Conservation (phyloP, 1,284 basidiomycete species). For the Ganoderma boninense region DNA sequence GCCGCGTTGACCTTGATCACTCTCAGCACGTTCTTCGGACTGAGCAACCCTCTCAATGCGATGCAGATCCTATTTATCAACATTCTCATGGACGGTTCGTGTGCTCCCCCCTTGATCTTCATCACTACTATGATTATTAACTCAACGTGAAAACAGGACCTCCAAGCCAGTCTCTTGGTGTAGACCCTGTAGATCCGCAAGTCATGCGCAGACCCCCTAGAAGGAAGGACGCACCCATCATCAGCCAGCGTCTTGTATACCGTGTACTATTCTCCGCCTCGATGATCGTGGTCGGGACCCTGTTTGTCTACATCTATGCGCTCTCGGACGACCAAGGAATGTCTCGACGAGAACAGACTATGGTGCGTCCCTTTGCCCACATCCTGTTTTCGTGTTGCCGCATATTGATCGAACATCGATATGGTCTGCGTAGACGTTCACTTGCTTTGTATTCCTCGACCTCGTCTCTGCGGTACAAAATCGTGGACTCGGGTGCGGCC, state of each 20-base stretch:
- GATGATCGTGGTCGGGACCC: constrained; percentile 89
- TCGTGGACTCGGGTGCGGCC: constrained; percentile 84
- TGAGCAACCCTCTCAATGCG: constrained; percentile 94
- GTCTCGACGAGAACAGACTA: constrained; percentile 90
- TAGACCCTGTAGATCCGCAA: constrained; percentile 93
- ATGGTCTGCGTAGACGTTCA: constrained; percentile 80
- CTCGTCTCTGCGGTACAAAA: constrained; percentile 95
- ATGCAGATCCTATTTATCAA: constrained; percentile 99
- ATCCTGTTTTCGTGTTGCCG: neutral
- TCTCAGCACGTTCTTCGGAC: constrained; percentile 87
- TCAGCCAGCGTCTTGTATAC: constrained; percentile 76
- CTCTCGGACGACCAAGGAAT: constrained; percentile 79
- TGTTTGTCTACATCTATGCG: constrained; percentile 89
- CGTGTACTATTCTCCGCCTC: constrained; percentile 91
- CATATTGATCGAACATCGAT: neutral
- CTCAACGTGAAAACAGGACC: constrained; percentile 62
- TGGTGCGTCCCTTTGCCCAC: constrained; percentile 58
- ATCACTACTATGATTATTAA: neutral
- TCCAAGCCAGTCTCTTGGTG: constrained; percentile 94
- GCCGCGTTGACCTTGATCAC: constrained; percentile 96
- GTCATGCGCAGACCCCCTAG: constrained; percentile 92
- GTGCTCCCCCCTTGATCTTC: neutral
- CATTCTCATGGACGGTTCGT: constrained; percentile 95
- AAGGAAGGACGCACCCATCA: constrained; percentile 89
- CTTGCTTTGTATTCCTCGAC: constrained; percentile 96